A percentile compares a stretch with the other conserved stretches of the same genome.
phyloP scores from a whole-genome alignment of 1,139 yeast species.

The Debaryomycetaceae sp. region DNA sequence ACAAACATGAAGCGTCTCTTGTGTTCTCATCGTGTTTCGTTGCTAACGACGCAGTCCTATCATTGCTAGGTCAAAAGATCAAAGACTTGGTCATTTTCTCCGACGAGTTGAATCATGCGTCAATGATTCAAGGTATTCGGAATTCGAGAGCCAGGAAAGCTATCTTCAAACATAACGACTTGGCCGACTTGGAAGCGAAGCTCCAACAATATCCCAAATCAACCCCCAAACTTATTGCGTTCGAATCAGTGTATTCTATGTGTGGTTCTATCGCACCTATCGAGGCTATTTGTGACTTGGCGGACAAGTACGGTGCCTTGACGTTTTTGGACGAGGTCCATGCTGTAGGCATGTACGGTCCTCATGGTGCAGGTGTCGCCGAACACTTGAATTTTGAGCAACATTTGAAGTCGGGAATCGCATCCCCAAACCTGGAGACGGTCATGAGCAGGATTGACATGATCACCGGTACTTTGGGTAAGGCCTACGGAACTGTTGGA shows the following conservation, averaged over 20 bases:
- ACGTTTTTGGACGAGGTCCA: constrained; percentile 98
- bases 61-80: constrained; percentile 85
- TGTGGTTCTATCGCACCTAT: constrained; percentile 97
- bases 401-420: constrained; percentile 67
- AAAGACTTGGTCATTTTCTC: constrained; percentile 89
- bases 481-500: constrained; percentile 95
- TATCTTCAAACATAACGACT: constrained; percentile 86
- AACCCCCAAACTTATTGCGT: constrained; percentile 91
- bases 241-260: constrained; percentile 97
- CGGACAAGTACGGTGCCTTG: constrained; percentile 94
- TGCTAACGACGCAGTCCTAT: constrained; percentile 94
- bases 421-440: constrained; percentile 47
- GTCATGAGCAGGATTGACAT: constrained; percentile 90
- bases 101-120: constrained; percentile 92
- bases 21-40: constrained; percentile 95
- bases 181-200: constrained; percentile 73
- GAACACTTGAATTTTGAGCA: constrained; percentile 89
- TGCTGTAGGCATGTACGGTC: constrained; percentile 98
- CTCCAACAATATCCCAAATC: constrained; percentile 78
- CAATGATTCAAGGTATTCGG: constrained; percentile 93
- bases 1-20: constrained; percentile 91
- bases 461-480: constrained; percentile 96
- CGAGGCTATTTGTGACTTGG: constrained; percentile 87
- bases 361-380: constrained; percentile 99
- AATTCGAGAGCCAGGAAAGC: constrained; percentile 89